Conservation (phyloP, 306 rosid genomes). For the Hippophae rhamnoides region DNA sequence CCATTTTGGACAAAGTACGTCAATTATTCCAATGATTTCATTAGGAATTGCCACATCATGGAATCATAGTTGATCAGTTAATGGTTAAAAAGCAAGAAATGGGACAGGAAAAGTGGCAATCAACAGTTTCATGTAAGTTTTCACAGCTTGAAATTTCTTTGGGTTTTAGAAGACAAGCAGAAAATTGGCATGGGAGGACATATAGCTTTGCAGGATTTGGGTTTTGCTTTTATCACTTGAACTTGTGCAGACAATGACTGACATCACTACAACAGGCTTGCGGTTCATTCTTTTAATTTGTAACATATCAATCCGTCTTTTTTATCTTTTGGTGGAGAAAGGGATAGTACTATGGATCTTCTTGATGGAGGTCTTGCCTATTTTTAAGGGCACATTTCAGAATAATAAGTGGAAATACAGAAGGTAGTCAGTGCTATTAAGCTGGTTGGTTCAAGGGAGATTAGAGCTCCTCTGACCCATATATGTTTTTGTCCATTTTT, state of each 20-base stretch:
- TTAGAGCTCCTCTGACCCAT: constrained; percentile 49
- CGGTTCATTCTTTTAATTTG: constrained; percentile 58
- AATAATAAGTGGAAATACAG: constrained; percentile 37
- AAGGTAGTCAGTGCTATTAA: constrained; percentile 37
- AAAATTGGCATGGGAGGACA: constrained; percentile 35
- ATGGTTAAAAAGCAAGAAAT: constrained; percentile 22
- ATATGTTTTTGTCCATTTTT: constrained; percentile 25
- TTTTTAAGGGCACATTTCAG: constrained; percentile 41
- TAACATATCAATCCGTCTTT: constrained; percentile 50
- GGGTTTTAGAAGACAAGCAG: constrained; percentile 33
- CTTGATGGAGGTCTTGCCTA: constrained; percentile 35
- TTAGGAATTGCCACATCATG: constrained; percentile 86
- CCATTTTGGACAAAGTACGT: constrained; percentile 92
- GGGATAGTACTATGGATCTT: constrained; percentile 50
- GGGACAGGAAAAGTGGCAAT: constrained; percentile 19
- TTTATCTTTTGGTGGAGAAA: constrained; percentile 49
- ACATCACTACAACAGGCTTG: constrained; percentile 34
- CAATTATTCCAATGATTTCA: constrained; percentile 84
- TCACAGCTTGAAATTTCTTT: constrained; percentile 24
- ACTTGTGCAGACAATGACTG: constrained; percentile 36
- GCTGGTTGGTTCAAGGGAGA: constrained; percentile 29
- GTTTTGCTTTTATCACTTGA: constrained; percentile 36
- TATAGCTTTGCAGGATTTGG: constrained; percentile 26
- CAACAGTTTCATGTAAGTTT: constrained; percentile 40
- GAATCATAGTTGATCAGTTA: constrained; percentile 54